These are phyloP conservation scores for Hypoxylon sp. DNA, from an alignment of 2,329 filamentous ascomycete species.

Conservation along the genomic window DNA sequence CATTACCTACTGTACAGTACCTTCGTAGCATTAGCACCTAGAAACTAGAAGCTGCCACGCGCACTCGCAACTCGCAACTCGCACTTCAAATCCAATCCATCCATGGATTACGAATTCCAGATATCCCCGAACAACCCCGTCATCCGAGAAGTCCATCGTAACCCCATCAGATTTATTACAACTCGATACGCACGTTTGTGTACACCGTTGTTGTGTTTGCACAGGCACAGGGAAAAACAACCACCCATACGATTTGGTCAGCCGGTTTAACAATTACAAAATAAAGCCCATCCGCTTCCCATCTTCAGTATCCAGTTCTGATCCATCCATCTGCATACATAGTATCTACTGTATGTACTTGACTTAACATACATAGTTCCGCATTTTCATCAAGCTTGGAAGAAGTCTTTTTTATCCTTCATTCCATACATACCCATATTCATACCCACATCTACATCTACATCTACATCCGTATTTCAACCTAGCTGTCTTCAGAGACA, in stretches of 20 bases:
- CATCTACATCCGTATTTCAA: too few species aligned
- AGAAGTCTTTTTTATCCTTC: background rate
- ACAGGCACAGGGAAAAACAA: too few species aligned
- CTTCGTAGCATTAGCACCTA: slow-evolving; percentile 3
- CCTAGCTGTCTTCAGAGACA: background rate
- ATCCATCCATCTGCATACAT: background rate
- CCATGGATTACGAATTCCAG: slow-evolving; percentile 32
- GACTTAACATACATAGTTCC: too few species aligned
- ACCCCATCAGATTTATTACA: slow-evolving; percentile 32
- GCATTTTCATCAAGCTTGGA: slow-evolving; percentile 6
- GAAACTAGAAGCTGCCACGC: slow-evolving; percentile 31
- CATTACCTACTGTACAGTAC: too few species aligned
- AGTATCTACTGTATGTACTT: background rate
- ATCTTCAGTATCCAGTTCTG: slow-evolving; percentile 19
- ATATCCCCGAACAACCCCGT: slow-evolving; percentile 45
- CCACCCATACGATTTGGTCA: slow-evolving; percentile 29
- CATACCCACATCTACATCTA: too few species aligned
- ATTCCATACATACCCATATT: slow-evolving; percentile 1
- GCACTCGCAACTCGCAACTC: slow-evolving; percentile 43
- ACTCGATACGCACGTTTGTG: slow-evolving; percentile 22
- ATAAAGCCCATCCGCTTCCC: slow-evolving; percentile 26
- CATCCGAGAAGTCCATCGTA: slow-evolving; percentile 37
- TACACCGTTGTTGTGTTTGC: slow-evolving; percentile 12
- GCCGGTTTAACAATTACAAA: slow-evolving; percentile 34
- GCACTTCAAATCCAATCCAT: slow-evolving; percentile 17